A percentile compares a stretch with the other conserved stretches of the same genome.
Conservation (phyloP, 1,139 yeast genomes). For the Pichia terricola region DNA sequence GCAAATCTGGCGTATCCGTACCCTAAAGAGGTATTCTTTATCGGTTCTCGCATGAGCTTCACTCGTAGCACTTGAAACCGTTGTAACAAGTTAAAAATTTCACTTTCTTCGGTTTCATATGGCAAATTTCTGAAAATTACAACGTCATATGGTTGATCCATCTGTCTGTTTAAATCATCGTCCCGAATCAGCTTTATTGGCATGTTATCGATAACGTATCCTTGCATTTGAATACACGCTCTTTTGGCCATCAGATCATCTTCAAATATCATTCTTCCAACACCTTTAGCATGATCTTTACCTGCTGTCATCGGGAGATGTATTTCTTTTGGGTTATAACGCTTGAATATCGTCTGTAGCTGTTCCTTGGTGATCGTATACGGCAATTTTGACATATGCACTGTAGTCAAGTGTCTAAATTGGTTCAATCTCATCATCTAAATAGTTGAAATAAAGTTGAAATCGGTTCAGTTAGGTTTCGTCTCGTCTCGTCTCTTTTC, state of each 20-base stretch:
- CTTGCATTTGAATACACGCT: constrained; percentile 24
- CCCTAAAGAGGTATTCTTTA: constrained; percentile 29
- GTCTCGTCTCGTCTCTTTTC: too few species aligned
- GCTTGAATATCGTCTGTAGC: constrained; percentile 16
- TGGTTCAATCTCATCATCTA: background rate
- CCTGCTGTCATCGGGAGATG: constrained; percentile 11
- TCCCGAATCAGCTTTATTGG: constrained; percentile 17
- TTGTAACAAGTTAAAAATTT: constrained; percentile 18
- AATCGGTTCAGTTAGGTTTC: too few species aligned
- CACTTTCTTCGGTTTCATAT: constrained; percentile 17
- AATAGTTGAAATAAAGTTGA: too few species aligned
- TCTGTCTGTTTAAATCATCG: constrained; percentile 5
- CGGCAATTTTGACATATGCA: constrained; percentile 18
- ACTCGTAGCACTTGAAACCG: constrained; percentile 21
- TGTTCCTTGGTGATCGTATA: constrained; percentile 17
- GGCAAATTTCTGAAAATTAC: constrained; percentile 20
- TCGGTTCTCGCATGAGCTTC: constrained; percentile 20
- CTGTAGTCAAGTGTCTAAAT: background rate
- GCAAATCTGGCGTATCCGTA: constrained; percentile 47
- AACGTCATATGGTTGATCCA: constrained; percentile 15
- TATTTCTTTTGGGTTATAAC: constrained; percentile 17
- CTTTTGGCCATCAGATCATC: constrained; percentile 14
- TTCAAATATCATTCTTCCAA: constrained; percentile 18
- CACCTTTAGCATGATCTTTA: constrained; percentile 16
- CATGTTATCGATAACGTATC: constrained; percentile 18